These are phyloP conservation scores for Zoysia matrella DNA, from an alignment of 202 grass and related monocot species.

Conservation along the genomic window DNA sequence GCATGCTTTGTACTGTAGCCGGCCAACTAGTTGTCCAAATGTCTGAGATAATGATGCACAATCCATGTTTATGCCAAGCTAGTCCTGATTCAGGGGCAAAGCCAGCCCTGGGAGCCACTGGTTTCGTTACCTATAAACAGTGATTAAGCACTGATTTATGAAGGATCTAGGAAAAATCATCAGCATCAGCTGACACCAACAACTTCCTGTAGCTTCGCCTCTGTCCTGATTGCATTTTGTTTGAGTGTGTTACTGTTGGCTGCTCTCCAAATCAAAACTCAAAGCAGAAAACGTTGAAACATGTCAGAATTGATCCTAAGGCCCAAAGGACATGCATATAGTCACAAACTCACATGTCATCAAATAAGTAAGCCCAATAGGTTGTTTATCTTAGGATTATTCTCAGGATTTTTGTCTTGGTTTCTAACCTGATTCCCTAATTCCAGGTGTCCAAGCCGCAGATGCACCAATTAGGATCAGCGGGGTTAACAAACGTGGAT, in stretches of 20 bases:
- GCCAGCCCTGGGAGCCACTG: too few species aligned
- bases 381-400: not conserved
- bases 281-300: not conserved
- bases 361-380: not conserved
- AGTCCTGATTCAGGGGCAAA: not conserved
- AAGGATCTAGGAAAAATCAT: too few species aligned
- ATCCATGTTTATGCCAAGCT: not conserved
- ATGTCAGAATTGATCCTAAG: too few species aligned
- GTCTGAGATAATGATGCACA: not conserved
- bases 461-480: conserved; percentile 67
- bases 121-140: too few species aligned
- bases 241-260: not conserved
- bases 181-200: too few species aligned
- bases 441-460: conserved; percentile 59
- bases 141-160: too few species aligned
- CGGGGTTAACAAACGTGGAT: conserved; percentile 85
- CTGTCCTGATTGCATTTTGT: too few species aligned
- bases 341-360: too few species aligned
- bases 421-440: conserved; percentile 15
- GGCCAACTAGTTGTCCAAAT: not conserved
- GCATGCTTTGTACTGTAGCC: not conserved
- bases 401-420: not conserved
- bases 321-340: not conserved
- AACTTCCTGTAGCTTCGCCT: too few species aligned
- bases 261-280: not conserved